Conservation (phyloP, 2,329 filamentous ascomycete genomes). For the Onygena corvina region DNA sequence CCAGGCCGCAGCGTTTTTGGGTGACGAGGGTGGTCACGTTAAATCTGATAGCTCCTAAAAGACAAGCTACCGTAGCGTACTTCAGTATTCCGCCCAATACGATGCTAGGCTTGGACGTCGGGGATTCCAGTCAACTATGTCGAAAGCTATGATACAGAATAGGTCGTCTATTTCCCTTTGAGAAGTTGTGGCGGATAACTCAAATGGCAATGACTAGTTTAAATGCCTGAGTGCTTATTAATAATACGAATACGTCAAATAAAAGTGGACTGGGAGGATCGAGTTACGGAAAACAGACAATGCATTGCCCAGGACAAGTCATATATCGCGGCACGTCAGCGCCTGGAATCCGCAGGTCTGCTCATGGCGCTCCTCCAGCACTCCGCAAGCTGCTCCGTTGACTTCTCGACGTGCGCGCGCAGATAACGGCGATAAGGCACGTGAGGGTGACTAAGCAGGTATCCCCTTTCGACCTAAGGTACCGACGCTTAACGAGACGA, state of each 20-base stretch:
- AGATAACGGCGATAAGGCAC: slow-evolving; percentile 4
- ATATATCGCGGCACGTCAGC: not conserved
- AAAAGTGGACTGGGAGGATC: not conserved
- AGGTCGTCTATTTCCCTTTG: not conserved
- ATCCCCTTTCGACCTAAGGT: too few species aligned
- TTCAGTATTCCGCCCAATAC: not conserved
- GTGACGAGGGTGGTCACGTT: not conserved
- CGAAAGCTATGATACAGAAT: not conserved
- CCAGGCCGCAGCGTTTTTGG: not conserved
- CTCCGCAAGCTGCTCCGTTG: not conserved
- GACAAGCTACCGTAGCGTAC: too few species aligned
- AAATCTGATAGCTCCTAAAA: too few species aligned
- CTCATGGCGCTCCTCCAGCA: too few species aligned
- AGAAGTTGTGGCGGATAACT: slow-evolving; percentile 1
- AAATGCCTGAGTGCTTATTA: slow-evolving; percentile 6
- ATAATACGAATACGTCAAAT: slow-evolving; percentile 2
- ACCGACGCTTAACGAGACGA: too few species aligned
- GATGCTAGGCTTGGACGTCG: not conserved
- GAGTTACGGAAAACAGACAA: not conserved
- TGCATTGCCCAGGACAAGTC: too few species aligned
- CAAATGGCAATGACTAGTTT: not conserved
- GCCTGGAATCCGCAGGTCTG: too few species aligned
- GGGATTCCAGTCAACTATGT: not conserved
- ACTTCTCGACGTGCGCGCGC: not conserved
- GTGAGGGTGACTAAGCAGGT: slow-evolving; percentile 1